Evolutionary conservation across 495 filamentous ascomycete species (phyloP).

Genomic region (Aspergillus avenaceus): DNA sequence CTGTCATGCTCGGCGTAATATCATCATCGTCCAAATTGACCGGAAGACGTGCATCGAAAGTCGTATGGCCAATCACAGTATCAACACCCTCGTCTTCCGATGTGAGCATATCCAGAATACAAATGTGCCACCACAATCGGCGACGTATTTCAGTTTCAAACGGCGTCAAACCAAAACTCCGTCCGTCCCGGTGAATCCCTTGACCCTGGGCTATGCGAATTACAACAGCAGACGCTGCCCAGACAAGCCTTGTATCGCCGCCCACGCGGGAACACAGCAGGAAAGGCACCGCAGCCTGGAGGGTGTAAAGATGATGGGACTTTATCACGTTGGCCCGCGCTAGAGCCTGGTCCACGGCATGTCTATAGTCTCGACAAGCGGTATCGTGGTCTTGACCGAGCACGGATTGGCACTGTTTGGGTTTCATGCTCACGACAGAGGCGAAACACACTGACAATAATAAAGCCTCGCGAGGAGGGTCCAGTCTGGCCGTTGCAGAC

Average conservation of each 20-base stretch:
- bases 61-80: slow-evolving; percentile 55
- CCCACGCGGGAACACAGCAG: slow-evolving; percentile 52
- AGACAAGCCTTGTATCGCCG: slow-evolving; percentile 52
- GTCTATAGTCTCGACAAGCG: slow-evolving; percentile 56
- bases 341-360: slow-evolving; percentile 64
- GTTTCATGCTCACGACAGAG: slow-evolving; percentile 59
- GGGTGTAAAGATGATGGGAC: slow-evolving; percentile 56
- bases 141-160: slow-evolving; percentile 75
- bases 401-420: slow-evolving; percentile 15
- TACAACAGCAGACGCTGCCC: slow-evolving; percentile 57
- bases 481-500: slow-evolving; percentile 37
- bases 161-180: slow-evolving; percentile 50
- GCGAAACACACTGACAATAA: slow-evolving; percentile 71
- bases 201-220: slow-evolving; percentile 68
- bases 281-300: slow-evolving; percentile 70
- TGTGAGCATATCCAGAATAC: slow-evolving; percentile 64
- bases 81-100: slow-evolving; percentile 76
- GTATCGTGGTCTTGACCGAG: slow-evolving; percentile 6
- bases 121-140: slow-evolving; percentile 74
- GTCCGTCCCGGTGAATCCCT: slow-evolving; percentile 69
- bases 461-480: slow-evolving; percentile 51
- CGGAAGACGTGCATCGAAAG: slow-evolving; percentile 62
- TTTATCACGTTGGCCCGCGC: slow-evolving; percentile 62
- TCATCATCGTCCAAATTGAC: slow-evolving; percentile 68
- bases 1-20: slow-evolving; percentile 51